phyloP scores from a whole-genome alignment of 164 flowering plant species.

The Taxillus chinensis region DNA sequence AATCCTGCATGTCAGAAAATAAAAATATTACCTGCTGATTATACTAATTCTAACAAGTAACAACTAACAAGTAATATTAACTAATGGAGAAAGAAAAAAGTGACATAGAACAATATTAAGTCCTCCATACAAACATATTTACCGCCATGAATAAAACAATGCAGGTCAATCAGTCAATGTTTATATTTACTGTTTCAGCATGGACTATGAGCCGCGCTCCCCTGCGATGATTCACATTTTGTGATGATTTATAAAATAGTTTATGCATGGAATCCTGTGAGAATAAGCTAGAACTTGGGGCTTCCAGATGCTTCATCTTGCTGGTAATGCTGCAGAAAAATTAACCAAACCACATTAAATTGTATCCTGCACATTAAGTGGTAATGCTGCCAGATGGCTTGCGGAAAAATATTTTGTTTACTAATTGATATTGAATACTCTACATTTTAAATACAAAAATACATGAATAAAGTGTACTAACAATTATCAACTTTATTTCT shows the following conservation, averaged over 20 bases:
- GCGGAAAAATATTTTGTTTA: background rate
- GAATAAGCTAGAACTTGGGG: constrained; percentile 44
- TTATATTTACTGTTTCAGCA: constrained; percentile 61
- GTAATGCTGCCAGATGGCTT: background rate
- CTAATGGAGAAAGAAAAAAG: background rate
- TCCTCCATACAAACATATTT: too few species aligned
- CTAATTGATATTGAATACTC: too few species aligned
- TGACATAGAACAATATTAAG: too few species aligned
- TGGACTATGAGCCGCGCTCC: constrained; percentile 58
- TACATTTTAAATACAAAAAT: too few species aligned
- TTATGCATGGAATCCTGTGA: constrained; percentile 36
- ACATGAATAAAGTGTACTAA: too few species aligned
- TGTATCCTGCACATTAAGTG: background rate
- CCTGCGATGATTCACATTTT: constrained; percentile 25
- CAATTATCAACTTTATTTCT: too few species aligned
- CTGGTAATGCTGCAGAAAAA: constrained; percentile 27
- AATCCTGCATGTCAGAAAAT: constrained; percentile 43
- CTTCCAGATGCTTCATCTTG: constrained; percentile 30
- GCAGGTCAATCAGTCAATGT: too few species aligned
- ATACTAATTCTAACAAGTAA: background rate
- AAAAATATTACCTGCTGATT: background rate
- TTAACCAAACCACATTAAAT: background rate
- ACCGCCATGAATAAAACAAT: too few species aligned
- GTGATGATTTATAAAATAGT: constrained; percentile 29
- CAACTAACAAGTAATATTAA: background rate